Evolutionary conservation across 2,329 filamentous ascomycete species (phyloP), one percentile per base, ranked within the genome.

Genomic region (Sphaerulina vaccinii): DNA sequence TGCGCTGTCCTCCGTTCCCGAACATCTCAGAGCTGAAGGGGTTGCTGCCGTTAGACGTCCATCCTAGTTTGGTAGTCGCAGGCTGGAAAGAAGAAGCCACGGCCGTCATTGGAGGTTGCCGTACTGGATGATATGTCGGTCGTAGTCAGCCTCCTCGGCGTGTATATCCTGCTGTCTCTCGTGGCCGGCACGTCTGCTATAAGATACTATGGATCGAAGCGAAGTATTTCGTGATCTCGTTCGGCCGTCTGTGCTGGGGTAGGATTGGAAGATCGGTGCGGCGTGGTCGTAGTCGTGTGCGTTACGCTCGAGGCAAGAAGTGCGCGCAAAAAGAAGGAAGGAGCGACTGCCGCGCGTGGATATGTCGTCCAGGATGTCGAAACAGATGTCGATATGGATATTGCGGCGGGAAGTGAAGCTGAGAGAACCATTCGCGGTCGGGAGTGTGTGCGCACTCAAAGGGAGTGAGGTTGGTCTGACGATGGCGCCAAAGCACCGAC

Each of bases 21-120:
- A 67, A 66, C 82, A 95, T 91, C 71, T 87, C 90, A 70, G 85
- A 75, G 74, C 87, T 88, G 83, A 81, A 78, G 64, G 82, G 74
- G 69, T 79, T 78, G 74, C 79, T 83, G 73, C 75, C 75, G 72
- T 79, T 78, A 75, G 72, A 73, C 71, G 76, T 81, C 82, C 81
- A 84, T 81, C 78, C 79, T 52, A 65, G 39, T 40, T 59, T 60
- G 36, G 58, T 62, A 49, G 50, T 73, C 80, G 73, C 69, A 75
- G 78, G 79, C 74, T 84, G 80, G 63, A 81, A 77, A 58, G 81
- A 81, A 72, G 81, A 80, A 68, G 81, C 82, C 67, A 86, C 83
- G 66, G 83, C 82, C 76, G 82, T 85, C 82, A 85, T 85, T 67
- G 52, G 52, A 37, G 48, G 35, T 33, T 19, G 27, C 33, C 36